Evolutionary conservation across 768 basidiomycete genomes (phyloP), one percentile per base, ranked within the genome.

Genomic region (Roridomyces roridus): DNA sequence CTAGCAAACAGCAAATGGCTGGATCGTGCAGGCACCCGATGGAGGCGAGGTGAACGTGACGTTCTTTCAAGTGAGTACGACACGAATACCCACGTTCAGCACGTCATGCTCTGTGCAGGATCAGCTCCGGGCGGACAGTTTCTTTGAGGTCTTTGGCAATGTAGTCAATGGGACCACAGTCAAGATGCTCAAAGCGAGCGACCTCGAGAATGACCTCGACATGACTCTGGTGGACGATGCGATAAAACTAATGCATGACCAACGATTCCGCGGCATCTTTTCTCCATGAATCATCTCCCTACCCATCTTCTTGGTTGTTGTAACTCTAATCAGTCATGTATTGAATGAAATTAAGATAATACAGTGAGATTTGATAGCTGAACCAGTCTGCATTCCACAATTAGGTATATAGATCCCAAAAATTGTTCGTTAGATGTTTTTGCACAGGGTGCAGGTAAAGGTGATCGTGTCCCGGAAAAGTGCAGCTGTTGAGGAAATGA

Each of bases 391-490:
- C 55, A 35, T 44, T 44, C 57, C 61, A 55, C 51, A 49, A 62
- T 64, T 43, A 69, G 63, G 62, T 62, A 61, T 64, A 56, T 63
- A 39, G 41, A 59, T 58, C 39, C 62, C 58, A 57, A 63, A 65
- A 65, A 73, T 74, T 80, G 69, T 75, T 80, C 74, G 72, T 88
- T 87, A 93, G 71, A 94, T 92, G 74, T 81, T 89, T 80, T 85
- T 85, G 83, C 93, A 95, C 74, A 95, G 77, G 46, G 86, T 83
- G 83, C 93, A 94, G 62, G 86, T 77, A 68, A 94, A 82, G 23
- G 81, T 85, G 70, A 98, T 87, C 63, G 80, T 80, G 58, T 91
- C 80, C 67, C 89, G 85, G 89, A 96, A 94, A 55, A 96, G 71
- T 48, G 84, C 81, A 68, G 91, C 92, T 94, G 66, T 41, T 53